Percentiles rank a stretch among this genome's conserved stretches.
Evolutionary conservation across 176 grass and related monocot genomes (phyloP).

Genomic region (Zea mays): DNA sequence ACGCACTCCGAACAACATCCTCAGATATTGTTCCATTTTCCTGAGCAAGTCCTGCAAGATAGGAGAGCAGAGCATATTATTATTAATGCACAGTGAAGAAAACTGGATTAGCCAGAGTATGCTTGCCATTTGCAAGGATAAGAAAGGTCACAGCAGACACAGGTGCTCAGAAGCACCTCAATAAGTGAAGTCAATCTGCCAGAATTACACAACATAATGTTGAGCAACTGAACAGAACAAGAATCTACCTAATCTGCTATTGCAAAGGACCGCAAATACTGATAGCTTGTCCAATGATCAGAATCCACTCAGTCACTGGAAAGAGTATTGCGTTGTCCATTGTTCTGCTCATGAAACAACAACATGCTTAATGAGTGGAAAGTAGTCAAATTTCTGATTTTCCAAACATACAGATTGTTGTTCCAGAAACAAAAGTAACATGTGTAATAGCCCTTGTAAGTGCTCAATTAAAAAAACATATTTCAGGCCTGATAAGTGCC

Average conservation of each 20-base stretch:
- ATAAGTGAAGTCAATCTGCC: neutral
- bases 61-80: neutral
- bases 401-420: slow-evolving; percentile 4
- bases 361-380: slow-evolving; percentile 30
- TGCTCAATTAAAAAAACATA: neutral
- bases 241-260: slow-evolving; percentile 38
- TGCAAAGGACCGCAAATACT: slow-evolving; percentile 31
- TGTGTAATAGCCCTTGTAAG: neutral
- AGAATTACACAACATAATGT: slow-evolving; percentile 30
- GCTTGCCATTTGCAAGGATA: slow-evolving; percentile 3
- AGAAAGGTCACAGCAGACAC: slow-evolving; percentile 12
- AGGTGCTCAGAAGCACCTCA: neutral
- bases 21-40: slow-evolving; percentile 71
- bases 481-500: neutral
- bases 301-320: slow-evolving; percentile 43
- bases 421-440: neutral
- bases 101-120: neutral
- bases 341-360: slow-evolving; percentile 42
- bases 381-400: neutral
- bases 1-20: slow-evolving; percentile 66
- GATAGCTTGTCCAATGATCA: slow-evolving; percentile 39
- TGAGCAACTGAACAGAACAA: slow-evolving; percentile 33
- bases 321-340: slow-evolving; percentile 32
- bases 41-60: slow-evolving; percentile 53
- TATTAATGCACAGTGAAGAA: neutral